Percentiles rank a stretch among this genome's conserved stretches.
These are phyloP conservation scores for Colletotrichum orchidophilum DNA, from an alignment of 2,329 filamentous ascomycete species.

Conservation along the genomic window DNA sequence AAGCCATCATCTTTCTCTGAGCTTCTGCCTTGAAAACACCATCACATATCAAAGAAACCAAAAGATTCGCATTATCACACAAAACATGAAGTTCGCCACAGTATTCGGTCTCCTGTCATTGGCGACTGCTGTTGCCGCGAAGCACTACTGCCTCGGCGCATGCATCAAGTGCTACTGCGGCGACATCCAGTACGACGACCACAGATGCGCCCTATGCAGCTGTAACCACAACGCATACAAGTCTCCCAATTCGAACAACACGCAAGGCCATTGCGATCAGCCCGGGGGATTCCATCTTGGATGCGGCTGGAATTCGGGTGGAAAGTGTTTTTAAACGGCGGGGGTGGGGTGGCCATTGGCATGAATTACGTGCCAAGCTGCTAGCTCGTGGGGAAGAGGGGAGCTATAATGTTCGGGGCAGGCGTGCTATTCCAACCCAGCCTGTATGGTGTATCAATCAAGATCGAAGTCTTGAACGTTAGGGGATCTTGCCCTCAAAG, in stretches of 20 bases:
- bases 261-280: slow-evolving; percentile 2
- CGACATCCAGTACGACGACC: background rate
- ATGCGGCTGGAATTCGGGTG: background rate
- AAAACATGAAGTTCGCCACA: background rate
- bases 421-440: background rate
- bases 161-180: slow-evolving; percentile 5
- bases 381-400: background rate
- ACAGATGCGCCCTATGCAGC: background rate
- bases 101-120: background rate
- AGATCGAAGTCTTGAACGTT: background rate
- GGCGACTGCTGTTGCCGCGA: background rate
- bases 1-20: too few species aligned
- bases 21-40: too few species aligned
- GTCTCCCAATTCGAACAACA: background rate
- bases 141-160: background rate
- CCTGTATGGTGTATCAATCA: too few species aligned
- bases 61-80: background rate
- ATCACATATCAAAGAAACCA: too few species aligned
- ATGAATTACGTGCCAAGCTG: background rate
- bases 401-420: too few species aligned
- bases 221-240: background rate
- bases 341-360: background rate
- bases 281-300: background rate
- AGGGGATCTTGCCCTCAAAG: background rate
- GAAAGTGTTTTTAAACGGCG: background rate